Evolutionary conservation across 2,329 filamentous ascomycete species (phyloP).

Genomic region (Trichoderma sp.): DNA sequence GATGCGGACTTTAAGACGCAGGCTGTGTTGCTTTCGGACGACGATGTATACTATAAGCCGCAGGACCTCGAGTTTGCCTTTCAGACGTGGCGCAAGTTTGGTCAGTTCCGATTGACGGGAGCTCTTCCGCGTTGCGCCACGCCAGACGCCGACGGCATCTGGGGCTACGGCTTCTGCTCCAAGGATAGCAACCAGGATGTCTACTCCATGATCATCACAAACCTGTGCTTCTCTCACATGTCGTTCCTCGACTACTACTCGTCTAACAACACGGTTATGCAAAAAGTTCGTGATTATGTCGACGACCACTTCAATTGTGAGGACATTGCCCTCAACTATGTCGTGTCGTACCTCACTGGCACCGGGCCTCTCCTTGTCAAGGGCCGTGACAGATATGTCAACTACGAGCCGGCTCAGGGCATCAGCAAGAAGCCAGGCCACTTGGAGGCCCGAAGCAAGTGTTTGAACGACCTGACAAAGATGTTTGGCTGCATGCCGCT

Average conservation of each 20-base stretch:
- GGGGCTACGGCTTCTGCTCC: conserved; percentile 35
- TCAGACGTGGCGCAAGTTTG: conserved; percentile 26
- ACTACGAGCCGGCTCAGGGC: conserved; percentile 31
- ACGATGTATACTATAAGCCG: conserved; percentile 29
- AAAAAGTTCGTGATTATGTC: conserved; percentile 35
- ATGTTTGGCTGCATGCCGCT: conserved; percentile 37
- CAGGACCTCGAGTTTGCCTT: conserved; percentile 29
- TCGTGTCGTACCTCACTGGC: conserved; percentile 34
- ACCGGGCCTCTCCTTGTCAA: conserved; percentile 35
- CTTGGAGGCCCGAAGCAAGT: conserved; percentile 34
- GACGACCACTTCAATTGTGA: conserved; percentile 41
- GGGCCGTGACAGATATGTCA: conserved; percentile 34
- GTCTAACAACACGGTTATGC: conserved; percentile 32
- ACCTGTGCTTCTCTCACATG: conserved; percentile 38
- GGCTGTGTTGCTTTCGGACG: conserved; percentile 28
- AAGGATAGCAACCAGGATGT: conserved; percentile 26
- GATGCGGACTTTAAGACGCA: conserved; percentile 26
- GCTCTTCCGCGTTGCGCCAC: conserved; percentile 35
- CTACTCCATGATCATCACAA: conserved; percentile 39
- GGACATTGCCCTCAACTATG: conserved; percentile 40
- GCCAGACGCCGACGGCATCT: conserved; percentile 27
- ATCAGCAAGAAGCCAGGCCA: conserved; percentile 35
- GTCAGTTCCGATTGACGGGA: conserved; percentile 20
- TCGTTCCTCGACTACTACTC: conserved; percentile 40
- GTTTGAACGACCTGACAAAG: conserved; percentile 35